phyloP scores from a whole-genome alignment of 768 basidiomycete species.

The Amanita phalloides region DNA sequence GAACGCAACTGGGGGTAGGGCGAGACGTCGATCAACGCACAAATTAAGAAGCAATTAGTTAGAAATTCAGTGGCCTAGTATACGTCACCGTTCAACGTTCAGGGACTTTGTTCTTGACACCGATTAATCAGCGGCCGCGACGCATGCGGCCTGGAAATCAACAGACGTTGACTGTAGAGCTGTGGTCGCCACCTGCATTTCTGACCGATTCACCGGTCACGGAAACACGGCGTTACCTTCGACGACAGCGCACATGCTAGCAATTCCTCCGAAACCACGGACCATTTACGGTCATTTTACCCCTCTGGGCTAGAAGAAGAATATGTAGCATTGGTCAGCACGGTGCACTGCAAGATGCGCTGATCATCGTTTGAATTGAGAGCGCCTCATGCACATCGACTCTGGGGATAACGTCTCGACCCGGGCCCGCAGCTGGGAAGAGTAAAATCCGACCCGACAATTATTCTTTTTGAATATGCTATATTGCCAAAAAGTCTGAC shows the following conservation, averaged over 20 bases:
- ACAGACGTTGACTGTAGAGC: background rate
- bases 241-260: background rate
- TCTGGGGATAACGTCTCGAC: background rate
- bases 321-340: background rate
- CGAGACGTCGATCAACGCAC: background rate
- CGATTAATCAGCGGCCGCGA: background rate
- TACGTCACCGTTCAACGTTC: background rate
- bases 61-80: background rate
- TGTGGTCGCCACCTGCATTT: background rate
- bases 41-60: background rate
- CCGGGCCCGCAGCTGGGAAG: background rate
- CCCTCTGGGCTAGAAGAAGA: background rate
- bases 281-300: background rate
- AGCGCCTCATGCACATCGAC: no score
- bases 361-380: background rate
- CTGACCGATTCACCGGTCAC: background rate
- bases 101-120: background rate
- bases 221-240: background rate
- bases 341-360: no score
- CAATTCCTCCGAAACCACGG: background rate
- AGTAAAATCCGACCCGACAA: background rate
- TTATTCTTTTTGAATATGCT: background rate
- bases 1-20: background rate
- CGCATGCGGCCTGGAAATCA: background rate
- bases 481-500: background rate